These are phyloP conservation scores for Kondoa malvinella DNA, from an alignment of 768 basidiomycete genomes.

Conservation along the genomic window DNA sequence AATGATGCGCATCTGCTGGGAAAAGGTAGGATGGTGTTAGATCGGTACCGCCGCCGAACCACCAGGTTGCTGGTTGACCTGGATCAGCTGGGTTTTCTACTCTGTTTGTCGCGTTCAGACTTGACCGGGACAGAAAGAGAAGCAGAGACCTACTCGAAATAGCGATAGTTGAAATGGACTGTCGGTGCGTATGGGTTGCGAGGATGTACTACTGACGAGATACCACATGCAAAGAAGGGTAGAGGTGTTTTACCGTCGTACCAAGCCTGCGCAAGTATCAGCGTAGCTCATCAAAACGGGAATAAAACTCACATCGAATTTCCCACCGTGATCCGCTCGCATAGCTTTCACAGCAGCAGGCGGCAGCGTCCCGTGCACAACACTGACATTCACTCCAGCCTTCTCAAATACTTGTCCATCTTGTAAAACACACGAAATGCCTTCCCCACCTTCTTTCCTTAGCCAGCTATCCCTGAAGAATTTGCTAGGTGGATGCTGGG, in stretches of 20 bases:
- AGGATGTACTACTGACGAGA: conserved; percentile 86
- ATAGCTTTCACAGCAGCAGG: conserved; percentile 83
- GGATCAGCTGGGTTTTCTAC: conserved; percentile 31
- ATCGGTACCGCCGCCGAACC: conserved; percentile 95
- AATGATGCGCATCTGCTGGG: conserved; percentile 68
- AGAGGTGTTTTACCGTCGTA: conserved; percentile 41
- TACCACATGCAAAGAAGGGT: conserved; percentile 83
- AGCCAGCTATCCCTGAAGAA: conserved; percentile 33
- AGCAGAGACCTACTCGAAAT: conserved; percentile 65
- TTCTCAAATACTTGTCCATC: conserved; percentile 61
- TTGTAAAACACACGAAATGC: conserved; percentile 63
- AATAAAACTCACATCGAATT: conserved; percentile 11
- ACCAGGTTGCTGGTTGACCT: conserved; percentile 65
- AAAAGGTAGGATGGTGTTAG: conserved; percentile 86
- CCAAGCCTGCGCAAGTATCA: conserved; percentile 22
- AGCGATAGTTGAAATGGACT: conserved; percentile 88
- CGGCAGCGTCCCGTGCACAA: conserved; percentile 74
- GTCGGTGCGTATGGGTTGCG: conserved; percentile 85
- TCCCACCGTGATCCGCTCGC: conserved; percentile 59
- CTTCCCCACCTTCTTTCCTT: conserved; percentile 43
- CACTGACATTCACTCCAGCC: conserved; percentile 83
- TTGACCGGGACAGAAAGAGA: background rate
- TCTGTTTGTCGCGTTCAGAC: conserved; percentile 5
- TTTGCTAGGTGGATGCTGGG: background rate
- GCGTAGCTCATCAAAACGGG: background rate